Conservation (phyloP, 1,284 basidiomycete genomes). For the Vanrija pseudolonga region DNA sequence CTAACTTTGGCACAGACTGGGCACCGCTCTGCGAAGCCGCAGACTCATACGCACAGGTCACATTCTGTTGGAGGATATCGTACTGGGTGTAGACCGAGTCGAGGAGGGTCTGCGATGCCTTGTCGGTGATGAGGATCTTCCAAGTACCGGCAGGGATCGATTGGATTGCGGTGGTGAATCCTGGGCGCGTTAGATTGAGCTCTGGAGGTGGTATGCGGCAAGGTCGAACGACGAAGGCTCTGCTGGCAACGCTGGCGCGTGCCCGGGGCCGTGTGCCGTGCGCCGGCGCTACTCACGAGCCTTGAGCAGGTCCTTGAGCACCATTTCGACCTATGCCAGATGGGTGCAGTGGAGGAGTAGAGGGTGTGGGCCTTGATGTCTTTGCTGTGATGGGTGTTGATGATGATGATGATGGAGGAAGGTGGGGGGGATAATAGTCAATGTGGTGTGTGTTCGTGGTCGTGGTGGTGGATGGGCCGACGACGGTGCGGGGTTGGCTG, state of each 20-base stretch:
- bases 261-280: background rate
- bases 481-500: too few relatives aligned
- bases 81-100: slow-evolving; percentile 85
- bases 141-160: slow-evolving; percentile 75
- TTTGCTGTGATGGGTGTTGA: too few relatives aligned
- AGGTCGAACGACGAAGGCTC: background rate
- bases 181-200: slow-evolving; percentile 17
- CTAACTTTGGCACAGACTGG: background rate
- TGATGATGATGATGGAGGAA: too few relatives aligned
- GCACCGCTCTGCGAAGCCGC: background rate
- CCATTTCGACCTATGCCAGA: slow-evolving; percentile 23
- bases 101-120: slow-evolving; percentile 79
- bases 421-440: too few relatives aligned
- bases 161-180: slow-evolving; percentile 49
- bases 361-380: too few relatives aligned
- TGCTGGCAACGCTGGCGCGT: background rate
- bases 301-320: slow-evolving; percentile 43
- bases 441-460: too few relatives aligned
- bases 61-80: slow-evolving; percentile 89
- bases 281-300: slow-evolving; percentile 35
- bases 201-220: too few relatives aligned
- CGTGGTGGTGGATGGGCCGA: too few relatives aligned
- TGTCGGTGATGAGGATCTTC: slow-evolving; percentile 97
- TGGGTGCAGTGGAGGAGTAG: too few relatives aligned
- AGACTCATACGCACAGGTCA: slow-evolving; percentile 66